Evolutionary conservation across 306 rosid species (phyloP), one percentile per base, ranked within the genome.

Genomic region (Spatholobus suberectus): DNA sequence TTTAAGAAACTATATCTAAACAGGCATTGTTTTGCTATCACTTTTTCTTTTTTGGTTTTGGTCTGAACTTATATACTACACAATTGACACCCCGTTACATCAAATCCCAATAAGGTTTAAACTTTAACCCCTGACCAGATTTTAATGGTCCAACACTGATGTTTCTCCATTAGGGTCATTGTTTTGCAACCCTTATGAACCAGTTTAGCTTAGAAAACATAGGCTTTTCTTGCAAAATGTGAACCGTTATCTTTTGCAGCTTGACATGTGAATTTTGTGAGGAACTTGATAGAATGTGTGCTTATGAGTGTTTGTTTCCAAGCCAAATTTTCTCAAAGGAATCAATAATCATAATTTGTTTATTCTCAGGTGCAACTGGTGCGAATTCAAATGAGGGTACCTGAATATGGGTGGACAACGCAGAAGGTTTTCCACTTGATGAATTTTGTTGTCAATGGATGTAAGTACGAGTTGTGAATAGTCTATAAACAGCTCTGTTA

Each of bases 401-500:
- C 91, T 8, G 97, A 91, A 80, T 91, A 82, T 84, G 97, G 92
- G 18, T 93, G 96, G 94, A 93, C 97, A 68, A 93, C 92, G 4
- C 96, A 93, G 83, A 93, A 90, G 87, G 89, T 85, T 86, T 93
- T 93, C 86, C 97, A 93, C 86, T 86, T 91, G 86, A 90, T 93
- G 97, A 93, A 89, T 86, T 90, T 90, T 79, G 13, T 89, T 70
- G 94, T 91, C 79, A 91, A 89, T 78, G 96, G 91, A 86, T 62
- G 97, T 91, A 91, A 88, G 97, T 91, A 87, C 88, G 88, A 27
- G 57, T 57, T 55, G 18, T 77, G 76, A 41, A 71, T 63, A 5
- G 12, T 66, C 20, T 75, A 23, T 29, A 41, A 47, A 43, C 35
- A 74, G 58, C 41, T 74, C 9, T 47, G 5, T 11, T 34, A 44